Conservation (phyloP, 768 basidiomycete species). For the Boletus sensibilis region DNA sequence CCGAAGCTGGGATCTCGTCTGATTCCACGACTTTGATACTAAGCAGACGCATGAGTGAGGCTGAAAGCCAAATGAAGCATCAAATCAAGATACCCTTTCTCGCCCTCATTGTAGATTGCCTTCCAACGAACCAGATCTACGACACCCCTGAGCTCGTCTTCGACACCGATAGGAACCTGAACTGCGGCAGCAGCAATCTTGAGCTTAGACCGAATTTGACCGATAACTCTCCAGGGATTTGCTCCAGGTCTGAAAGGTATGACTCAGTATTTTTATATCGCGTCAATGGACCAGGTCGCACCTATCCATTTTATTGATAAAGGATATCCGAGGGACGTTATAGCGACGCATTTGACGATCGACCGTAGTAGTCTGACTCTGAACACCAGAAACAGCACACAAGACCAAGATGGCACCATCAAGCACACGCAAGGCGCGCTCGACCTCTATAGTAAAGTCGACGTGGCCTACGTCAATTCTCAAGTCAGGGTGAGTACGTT, state of each 20-base stretch:
- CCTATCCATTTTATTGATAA: conserved; percentile 99
- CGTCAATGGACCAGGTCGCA: conserved; percentile 22
- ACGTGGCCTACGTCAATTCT: conserved; percentile 74
- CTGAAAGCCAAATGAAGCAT: not conserved
- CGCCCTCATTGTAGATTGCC: conserved; percentile 90
- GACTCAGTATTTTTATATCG: not conserved
- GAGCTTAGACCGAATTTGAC: conserved; percentile 89
- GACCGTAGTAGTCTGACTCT: conserved; percentile 98
- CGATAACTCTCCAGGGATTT: conserved; percentile 93
- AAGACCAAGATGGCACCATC: conserved; percentile 96
- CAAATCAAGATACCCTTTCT: conserved; percentile 76
- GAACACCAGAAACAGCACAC: conserved; percentile 94
- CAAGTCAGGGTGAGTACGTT: not conserved
- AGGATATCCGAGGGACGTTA: conserved; percentile 91
- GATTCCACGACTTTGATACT: conserved; percentile 78
- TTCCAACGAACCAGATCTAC: conserved; percentile 95
- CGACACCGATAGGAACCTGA: conserved; percentile 91
- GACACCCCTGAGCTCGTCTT: conserved; percentile 85
- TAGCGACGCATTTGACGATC: conserved; percentile 99
- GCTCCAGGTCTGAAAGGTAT: conserved; percentile 73
- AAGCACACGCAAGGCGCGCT: conserved; percentile 91
- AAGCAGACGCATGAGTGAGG: conserved; percentile 2
- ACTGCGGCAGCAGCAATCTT: conserved; percentile 92
- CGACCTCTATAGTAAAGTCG: conserved; percentile 99
- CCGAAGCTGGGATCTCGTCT: conserved; percentile 81